Evolutionary conservation across 2,329 filamentous ascomycete genomes (phyloP).

Genomic region (Coniochaeta pulveracea): DNA sequence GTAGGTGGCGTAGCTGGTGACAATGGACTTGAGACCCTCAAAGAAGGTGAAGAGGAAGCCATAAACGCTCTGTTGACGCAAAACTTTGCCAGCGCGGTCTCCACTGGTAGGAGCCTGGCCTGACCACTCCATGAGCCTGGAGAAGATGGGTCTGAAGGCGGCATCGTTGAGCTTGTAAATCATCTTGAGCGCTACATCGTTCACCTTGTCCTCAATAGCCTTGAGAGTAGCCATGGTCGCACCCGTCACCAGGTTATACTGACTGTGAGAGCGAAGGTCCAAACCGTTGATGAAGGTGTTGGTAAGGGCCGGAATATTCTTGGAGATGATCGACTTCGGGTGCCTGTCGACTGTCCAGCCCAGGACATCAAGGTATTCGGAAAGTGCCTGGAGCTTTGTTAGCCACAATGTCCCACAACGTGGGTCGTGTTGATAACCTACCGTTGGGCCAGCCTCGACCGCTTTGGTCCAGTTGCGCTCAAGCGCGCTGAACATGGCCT

Average conservation of each 20-base stretch:
- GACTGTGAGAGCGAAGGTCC: conserved; percentile 52
- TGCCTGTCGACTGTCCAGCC: conserved; percentile 64
- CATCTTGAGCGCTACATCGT: conserved; percentile 72
- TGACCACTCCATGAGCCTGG: conserved; percentile 75
- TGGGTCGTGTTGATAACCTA: conserved; percentile 26
- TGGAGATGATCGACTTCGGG: conserved; percentile 66
- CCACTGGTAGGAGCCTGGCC: conserved; percentile 47
- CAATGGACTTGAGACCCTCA: conserved; percentile 78
- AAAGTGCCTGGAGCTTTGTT: conserved; percentile 40
- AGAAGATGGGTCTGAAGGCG: conserved; percentile 85
- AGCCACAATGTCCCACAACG: conserved; percentile 14
- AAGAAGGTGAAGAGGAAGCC: conserved; percentile 74
- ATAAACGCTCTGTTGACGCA: conserved; percentile 68
- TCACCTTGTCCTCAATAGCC: conserved; percentile 52
- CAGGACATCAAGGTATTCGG: conserved; percentile 60
- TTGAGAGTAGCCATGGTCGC: conserved; percentile 32
- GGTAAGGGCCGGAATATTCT: conserved; percentile 61
- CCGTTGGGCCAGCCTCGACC: conserved; percentile 47
- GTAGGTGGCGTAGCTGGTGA: conserved; percentile 84
- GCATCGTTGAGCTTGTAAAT: conserved; percentile 95
- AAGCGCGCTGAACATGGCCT: conserved; percentile 63
- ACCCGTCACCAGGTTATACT: conserved; percentile 29
- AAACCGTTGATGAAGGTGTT: conserved; percentile 47
- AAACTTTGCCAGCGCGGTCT: conserved; percentile 42
- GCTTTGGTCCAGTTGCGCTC: conserved; percentile 61